Conservation (phyloP, 2,329 filamentous ascomycete species). For the Apiospora hydei region DNA sequence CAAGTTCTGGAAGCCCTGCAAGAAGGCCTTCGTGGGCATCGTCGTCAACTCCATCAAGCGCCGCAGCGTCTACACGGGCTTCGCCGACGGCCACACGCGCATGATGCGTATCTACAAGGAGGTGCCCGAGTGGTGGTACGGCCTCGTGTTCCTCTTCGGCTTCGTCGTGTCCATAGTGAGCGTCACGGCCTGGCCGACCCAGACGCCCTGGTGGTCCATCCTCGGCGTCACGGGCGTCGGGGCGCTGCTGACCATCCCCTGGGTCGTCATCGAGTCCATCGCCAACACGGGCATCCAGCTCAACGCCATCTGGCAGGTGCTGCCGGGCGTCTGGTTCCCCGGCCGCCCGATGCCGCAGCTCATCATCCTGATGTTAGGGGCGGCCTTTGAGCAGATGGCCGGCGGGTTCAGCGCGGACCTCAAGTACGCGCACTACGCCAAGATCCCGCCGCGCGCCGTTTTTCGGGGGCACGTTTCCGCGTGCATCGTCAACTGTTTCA, state of each 20-base stretch:
- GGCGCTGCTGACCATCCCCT: conserved; percentile 58
- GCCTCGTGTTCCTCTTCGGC: conserved; percentile 47
- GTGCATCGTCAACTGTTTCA: conserved; percentile 51
- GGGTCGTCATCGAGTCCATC: conserved; percentile 61
- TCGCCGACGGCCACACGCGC: conserved; percentile 56
- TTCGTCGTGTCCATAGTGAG: conserved; percentile 55
- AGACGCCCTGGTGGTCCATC: conserved; percentile 58
- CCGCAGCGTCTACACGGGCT: conserved; percentile 43
- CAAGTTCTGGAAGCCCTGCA: conserved; percentile 50
- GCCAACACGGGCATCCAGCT: conserved; percentile 59
- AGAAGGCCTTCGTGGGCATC: conserved; percentile 56
- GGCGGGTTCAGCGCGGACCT: conserved; percentile 43
- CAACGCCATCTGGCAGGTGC: conserved; percentile 61
- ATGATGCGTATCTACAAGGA: conserved; percentile 62
- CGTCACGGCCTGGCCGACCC: conserved; percentile 56
- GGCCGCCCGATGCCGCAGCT: conserved; percentile 61
- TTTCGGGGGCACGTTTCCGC: conserved; percentile 45
- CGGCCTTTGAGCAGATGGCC: conserved; percentile 40
- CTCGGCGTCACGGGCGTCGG: conserved; percentile 59
- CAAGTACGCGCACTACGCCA: conserved; percentile 43
- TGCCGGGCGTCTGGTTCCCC: conserved; percentile 57
- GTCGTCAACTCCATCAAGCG: conserved; percentile 53
- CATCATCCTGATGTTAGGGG: conserved; percentile 59
- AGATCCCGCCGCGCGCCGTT: conserved; percentile 42
- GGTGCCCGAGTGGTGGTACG: conserved; percentile 64